These are phyloP conservation scores for Porcisia hertigi DNA, from an alignment of 208 protist species.

Conservation along the genomic window DNA sequence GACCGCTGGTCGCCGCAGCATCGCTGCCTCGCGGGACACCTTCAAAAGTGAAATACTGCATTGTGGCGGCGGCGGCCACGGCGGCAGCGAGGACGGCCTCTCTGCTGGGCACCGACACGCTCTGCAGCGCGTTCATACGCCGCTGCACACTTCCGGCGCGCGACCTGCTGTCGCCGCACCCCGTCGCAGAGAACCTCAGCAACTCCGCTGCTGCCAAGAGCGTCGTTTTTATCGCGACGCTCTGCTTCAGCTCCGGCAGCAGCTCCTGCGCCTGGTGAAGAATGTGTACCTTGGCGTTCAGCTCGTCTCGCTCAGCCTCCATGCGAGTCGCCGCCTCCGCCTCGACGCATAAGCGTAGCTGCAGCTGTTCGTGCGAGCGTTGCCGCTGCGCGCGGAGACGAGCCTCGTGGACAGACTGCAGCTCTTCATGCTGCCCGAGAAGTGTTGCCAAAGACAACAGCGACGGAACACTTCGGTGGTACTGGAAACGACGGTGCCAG, in stretches of 20 bases:
- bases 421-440: constrained; percentile 67
- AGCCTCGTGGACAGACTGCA: constrained; percentile 26
- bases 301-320: constrained; percentile 28
- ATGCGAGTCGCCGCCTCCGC: constrained; percentile 40
- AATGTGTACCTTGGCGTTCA: constrained; percentile 17
- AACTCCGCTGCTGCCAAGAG: constrained; percentile 20
- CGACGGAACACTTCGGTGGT: constrained; percentile 58
- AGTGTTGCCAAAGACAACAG: constrained; percentile 43
- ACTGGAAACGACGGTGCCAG: constrained; percentile 39
- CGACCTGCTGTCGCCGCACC: not conserved
- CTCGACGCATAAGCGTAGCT: constrained; percentile 37
- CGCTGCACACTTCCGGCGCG: not conserved
- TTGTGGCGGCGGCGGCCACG: not conserved
- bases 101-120: not conserved
- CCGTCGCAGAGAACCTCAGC: not conserved
- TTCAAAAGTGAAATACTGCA: constrained; percentile 44
- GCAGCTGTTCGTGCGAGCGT: constrained; percentile 32
- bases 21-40: not conserved
- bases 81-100: constrained; percentile 16
- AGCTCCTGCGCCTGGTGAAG: constrained; percentile 16
- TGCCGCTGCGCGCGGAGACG: constrained; percentile 20
- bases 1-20: not conserved
- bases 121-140: not conserved
- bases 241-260: constrained; percentile 6
- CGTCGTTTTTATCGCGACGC: constrained; percentile 6